phyloP scores from a whole-genome alignment of 768 basidiomycete genomes.

The Panaeolus papilionaceus region DNA sequence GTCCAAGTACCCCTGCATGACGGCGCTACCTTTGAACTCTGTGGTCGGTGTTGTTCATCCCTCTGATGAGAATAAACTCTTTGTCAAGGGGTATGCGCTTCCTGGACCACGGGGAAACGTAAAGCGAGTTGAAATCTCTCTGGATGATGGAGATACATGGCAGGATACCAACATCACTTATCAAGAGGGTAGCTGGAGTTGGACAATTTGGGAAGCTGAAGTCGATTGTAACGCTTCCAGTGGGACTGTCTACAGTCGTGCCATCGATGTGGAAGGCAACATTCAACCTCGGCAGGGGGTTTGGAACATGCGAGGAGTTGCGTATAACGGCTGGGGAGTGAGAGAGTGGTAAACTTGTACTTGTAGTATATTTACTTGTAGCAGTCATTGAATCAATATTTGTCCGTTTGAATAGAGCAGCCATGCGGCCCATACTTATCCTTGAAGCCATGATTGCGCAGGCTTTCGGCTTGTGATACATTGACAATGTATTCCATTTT shows the following conservation, averaged over 20 bases:
- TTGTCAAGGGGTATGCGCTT: constrained; percentile 65
- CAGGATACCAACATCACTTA: constrained; percentile 56
- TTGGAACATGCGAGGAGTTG: constrained; percentile 78
- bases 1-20: constrained; percentile 64
- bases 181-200: constrained; percentile 72
- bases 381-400: neutral
- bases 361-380: constrained; percentile 16
- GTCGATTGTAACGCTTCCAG: constrained; percentile 40
- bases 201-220: constrained; percentile 71
- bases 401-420: neutral
- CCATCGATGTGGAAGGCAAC: constrained; percentile 53
- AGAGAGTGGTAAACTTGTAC: constrained; percentile 38
- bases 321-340: constrained; percentile 57
- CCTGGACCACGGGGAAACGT: constrained; percentile 53
- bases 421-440: too few species aligned
- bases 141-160: constrained; percentile 61
- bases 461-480: neutral
- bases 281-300: constrained; percentile 53
- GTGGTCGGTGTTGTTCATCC: constrained; percentile 53
- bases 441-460: constrained; percentile 12
- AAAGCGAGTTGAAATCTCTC: constrained; percentile 53
- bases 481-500: constrained; percentile 6
- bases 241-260: constrained; percentile 55
- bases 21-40: constrained; percentile 65
- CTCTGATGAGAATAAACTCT: constrained; percentile 39